Conservation (phyloP, 331 rosid species). For the Stylosanthes scabra region DNA sequence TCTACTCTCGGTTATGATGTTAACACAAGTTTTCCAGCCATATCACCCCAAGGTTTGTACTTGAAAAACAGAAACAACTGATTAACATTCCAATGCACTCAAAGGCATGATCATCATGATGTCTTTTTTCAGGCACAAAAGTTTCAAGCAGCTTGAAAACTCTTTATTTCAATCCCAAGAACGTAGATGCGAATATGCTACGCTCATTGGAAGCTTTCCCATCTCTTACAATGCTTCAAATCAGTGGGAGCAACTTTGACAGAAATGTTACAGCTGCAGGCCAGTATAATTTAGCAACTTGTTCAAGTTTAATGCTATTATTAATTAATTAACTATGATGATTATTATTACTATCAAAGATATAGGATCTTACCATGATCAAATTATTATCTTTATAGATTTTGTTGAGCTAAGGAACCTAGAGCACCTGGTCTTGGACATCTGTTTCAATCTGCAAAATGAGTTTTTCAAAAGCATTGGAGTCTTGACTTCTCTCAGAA, state of each 20-base stretch:
- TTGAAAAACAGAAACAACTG: too few species aligned
- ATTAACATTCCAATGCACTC: neutral
- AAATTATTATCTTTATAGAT: neutral
- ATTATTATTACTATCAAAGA: neutral
- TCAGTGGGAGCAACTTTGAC: neutral
- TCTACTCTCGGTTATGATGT: neutral
- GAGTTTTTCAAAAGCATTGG: conserved; percentile 18
- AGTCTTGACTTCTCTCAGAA: neutral
- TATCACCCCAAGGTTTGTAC: conserved; percentile 3
- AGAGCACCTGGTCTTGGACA: conserved; percentile 2
- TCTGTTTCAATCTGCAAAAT: neutral
- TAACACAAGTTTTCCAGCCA: neutral
- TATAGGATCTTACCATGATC: neutral
- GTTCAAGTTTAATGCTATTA: neutral
- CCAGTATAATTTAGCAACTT: neutral
- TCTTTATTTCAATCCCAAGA: neutral
- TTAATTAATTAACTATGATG: neutral
- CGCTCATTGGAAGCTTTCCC: conserved; percentile 7
- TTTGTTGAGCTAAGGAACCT: conserved; percentile 7
- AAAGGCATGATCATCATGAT: neutral
- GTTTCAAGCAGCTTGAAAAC: neutral
- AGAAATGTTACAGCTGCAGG: neutral
- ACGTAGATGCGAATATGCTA: neutral
- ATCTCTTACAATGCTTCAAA: neutral
- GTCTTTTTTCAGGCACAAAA: conserved; percentile 18